phyloP scores from a whole-genome alignment of 345 rosid species.

The Corymbia maculata region DNA sequence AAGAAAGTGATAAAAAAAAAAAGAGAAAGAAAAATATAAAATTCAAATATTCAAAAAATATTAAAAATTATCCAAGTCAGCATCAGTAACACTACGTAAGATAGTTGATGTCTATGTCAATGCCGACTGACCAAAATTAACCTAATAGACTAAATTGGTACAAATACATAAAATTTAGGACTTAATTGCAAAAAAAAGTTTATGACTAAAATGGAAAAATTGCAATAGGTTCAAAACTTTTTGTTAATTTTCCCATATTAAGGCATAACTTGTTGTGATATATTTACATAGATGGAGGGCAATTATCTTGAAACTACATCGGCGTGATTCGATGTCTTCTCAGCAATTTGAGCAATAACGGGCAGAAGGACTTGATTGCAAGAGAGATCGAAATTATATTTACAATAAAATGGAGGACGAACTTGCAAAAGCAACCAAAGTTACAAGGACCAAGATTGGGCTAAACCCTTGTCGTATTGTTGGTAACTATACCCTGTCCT shows the following conservation, averaged over 20 bases:
- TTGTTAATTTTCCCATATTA: neutral
- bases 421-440: neutral
- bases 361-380: neutral
- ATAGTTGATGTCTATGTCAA: accelerated
- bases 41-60: no score
- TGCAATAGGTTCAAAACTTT: accelerated
- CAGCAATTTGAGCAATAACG: accelerated
- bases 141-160: accelerated
- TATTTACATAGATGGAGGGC: neutral
- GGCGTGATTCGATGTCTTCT: neutral
- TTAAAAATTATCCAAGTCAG: no score
- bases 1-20: no score
- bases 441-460: neutral
- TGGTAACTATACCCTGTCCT: neutral
- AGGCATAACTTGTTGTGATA: neutral
- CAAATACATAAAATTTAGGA: accelerated
- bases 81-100: no score
- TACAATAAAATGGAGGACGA: neutral
- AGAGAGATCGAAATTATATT: neutral
- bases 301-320: neutral
- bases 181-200: no score
- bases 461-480: neutral
- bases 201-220: neutral
- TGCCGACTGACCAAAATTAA: accelerated
- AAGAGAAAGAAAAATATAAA: no score